Base-by-base conservation (phyloP, 164 flowering plant species). In the Cinnamomum chago region DNA sequence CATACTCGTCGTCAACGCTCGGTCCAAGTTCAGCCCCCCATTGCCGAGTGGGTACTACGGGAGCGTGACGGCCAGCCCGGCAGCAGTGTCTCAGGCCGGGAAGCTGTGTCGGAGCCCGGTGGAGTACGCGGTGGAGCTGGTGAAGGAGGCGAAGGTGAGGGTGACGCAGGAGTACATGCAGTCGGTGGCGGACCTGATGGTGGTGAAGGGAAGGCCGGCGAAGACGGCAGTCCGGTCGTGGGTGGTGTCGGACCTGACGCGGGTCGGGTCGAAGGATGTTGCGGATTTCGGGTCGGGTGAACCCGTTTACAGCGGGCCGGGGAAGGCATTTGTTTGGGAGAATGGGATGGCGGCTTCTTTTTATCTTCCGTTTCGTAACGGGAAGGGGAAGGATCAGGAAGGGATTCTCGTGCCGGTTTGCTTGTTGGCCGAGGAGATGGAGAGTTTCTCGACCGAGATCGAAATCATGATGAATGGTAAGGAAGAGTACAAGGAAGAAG, bases 231-330 rank as follows among this genome's bases (percentile, higher is more conserved):
- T 73, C 27, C 40, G 89, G 40, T 60, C 80, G 0, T 88, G 51
- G 47, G 33, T 83, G 0, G 88, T 90, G 5, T 84, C 92, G 3
- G 92, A 90, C 65, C n/a, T 67, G 71, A 74, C 71, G 2, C 28
- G 64, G 30, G 13, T 20, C 9, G 71, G 35, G 3, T 67, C 55
- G 5, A 3, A 5, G 3, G 13, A 28, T 13, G 30, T 67, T 2
- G 10, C 47, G 60, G 65, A 74, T 67, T 74, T 74, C 11, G 71
- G 76, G 65, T 74, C 65, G 65, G 76, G 76, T 0, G 33, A 5
- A 12, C 65, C 76, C 2, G 76, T 82, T n/a, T 74, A 28, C 33
- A 23, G 65, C n/a, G 76, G 71, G 66, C 60, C 62, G 18, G 76
- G 9, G 47, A 40, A 40, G 10, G 47, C 47, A 11, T 40, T 40